Evolutionary conservation across 2,329 filamentous ascomycete genomes (phyloP), one percentile per base, ranked within the genome.

Genomic region (Beauveria rudraprayagi): DNA sequence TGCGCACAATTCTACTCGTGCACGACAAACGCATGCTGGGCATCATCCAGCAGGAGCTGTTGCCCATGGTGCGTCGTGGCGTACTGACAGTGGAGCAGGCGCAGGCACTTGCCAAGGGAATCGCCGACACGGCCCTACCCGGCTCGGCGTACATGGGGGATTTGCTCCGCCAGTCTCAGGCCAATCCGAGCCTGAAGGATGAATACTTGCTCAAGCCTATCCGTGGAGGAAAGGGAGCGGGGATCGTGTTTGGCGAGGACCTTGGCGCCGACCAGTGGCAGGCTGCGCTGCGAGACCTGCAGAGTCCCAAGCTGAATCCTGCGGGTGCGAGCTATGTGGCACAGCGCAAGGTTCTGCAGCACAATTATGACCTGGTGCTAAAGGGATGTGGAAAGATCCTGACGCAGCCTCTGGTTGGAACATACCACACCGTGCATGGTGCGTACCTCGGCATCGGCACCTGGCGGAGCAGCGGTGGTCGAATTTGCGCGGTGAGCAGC

Each of bases 21-120:
- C 75, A 78, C 61, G 75, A 78, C 64, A 77, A 78, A 61, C 71
- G 75, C 2, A 76, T 77, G 72, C 64, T 77, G 1, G 74, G 73
- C 8, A 69, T 77, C 14, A 64, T 77, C 2, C 68, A 65, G 46
- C 70, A 75, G 54, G 74, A 77, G 57, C 60, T 75, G 0, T 61
- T 64, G 4, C n/a, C 51, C 0, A 51, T 77, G 9, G 61, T 72
- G 6, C 56, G 22, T 1, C 66, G 66, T 1, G 26, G 61, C 1
- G 68, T 71, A 1, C 60, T 77, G 3, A 72, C 68, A 0, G 11
- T 60, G 17, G 55, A 40, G 0, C 73, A 76, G 62, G 72, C 65
- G 1, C 40, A 60, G 3, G 60, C 58, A 7, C 63, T 75, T 14
- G 63, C 67, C 28, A 59, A 60, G 3, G 70, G 72, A 1, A 61